Evolutionary conservation across 2,329 filamentous ascomycete species (phyloP).

Genomic region (Fonsecaea nubica): DNA sequence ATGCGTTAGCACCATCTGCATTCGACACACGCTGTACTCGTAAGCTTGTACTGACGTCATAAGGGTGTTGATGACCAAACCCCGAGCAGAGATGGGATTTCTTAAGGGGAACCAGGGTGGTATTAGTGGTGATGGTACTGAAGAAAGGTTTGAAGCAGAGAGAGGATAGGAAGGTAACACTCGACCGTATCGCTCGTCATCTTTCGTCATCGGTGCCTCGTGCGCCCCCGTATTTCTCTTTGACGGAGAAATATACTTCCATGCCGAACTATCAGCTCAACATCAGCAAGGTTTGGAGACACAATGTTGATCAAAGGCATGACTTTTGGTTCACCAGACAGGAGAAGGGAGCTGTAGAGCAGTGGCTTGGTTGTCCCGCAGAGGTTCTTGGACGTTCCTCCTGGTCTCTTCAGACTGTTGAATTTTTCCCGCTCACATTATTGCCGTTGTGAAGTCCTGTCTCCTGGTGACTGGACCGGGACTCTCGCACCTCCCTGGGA

Average conservation of each 20-base stretch:
- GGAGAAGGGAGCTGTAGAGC: not conserved
- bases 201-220: not conserved
- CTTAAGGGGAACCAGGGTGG: not conserved
- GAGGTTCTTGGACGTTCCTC: not conserved
- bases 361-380: not conserved
- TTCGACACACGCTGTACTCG: not conserved
- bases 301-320: not conserved
- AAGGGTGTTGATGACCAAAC: not conserved
- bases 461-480: not conserved
- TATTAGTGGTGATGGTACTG: not conserved
- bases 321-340: conserved; percentile 1
- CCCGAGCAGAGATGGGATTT: not conserved
- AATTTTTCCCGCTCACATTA: not conserved
- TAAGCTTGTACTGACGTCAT: conserved; percentile 3
- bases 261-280: not conserved
- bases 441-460: not conserved
- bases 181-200: not conserved
- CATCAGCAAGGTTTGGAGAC: not conserved
- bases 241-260: not conserved
- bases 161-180: not conserved
- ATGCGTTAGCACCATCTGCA: not conserved
- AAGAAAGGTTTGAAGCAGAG: not conserved
- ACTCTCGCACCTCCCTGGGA: not conserved
- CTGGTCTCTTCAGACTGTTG: not conserved
- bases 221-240: not conserved